Base-by-base conservation (phyloP, 352 stramenopile genomes). In the Globisporangium heterothallicum region DNA sequence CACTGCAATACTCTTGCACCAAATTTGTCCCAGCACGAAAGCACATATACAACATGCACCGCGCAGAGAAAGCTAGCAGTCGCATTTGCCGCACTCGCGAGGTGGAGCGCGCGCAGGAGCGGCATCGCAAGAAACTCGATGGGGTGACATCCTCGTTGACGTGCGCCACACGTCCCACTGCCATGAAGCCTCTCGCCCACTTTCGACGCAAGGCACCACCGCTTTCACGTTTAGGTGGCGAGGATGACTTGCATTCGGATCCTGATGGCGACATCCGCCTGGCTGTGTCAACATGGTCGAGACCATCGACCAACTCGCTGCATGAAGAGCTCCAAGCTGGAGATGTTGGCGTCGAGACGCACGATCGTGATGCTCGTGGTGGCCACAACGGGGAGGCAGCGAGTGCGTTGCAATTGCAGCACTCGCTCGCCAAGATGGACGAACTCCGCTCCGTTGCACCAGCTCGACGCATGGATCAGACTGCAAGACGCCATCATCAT, bases 21-120 rank as follows among this genome's bases (percentile, higher is more conserved):
- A 3, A 8, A 13, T 36, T 8, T 36, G 30, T n/a, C n/a, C n/a
- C n/a, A 8, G 6, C 30, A 24, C 8, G 12, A 35, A 16, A 30
- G 2, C 29, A 53, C n/a, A n/a, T 2, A 6, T 1, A 21, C 10
- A 30, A 35, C 25, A 91, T 92, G 76, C 70, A 89, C 51, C 78
- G 80, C 38, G 78, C 74, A 1, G 72, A 92, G 61, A 87, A 87
- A 56, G 76, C 76, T 19, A 89, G 80, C 64, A 92, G 80, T 48
- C 84, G 81, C 54, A 66, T 92, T 49, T 88, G 78, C 46, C 76
- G 74, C 36, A 73, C 78, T 6, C 59, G 80, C 35, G 78, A 92
- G 51, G 64, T 89, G 18, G 78, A 87, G 47, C 82, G 75, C 25
- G 78, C 78, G 1, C 77, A 88, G 55, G 72, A 80, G 46, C 57